Percentiles rank a stretch among this genome's conserved stretches.
These are phyloP conservation scores for Diaporthe vexans DNA, from an alignment of 2,329 filamentous ascomycete species.

Conservation along the genomic window DNA sequence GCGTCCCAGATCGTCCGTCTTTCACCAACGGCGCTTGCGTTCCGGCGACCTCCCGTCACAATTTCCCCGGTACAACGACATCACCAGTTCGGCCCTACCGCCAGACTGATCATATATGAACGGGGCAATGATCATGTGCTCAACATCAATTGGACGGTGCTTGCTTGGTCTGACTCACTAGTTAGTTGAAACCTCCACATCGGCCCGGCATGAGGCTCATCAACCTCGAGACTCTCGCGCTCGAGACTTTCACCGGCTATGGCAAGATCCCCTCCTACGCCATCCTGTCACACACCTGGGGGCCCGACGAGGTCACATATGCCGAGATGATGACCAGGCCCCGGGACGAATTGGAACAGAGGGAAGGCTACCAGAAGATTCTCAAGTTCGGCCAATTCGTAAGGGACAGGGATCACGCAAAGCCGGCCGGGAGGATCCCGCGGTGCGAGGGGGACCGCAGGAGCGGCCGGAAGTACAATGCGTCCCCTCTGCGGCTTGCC, in stretches of 20 bases:
- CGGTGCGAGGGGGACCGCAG: not conserved
- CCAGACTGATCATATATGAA: not conserved
- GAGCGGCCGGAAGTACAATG: not conserved
- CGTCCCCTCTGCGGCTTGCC: not conserved
- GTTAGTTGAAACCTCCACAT: not conserved
- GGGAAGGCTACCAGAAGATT: conserved; percentile 24
- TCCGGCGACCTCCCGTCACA: conserved; percentile 8
- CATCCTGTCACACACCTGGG: conserved; percentile 33
- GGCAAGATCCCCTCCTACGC: conserved; percentile 26
- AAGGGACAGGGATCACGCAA: not conserved
- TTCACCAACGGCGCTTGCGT: not conserved
- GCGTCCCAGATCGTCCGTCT: not conserved
- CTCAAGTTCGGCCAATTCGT: conserved; percentile 27
- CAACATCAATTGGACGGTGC: not conserved
- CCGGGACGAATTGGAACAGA: not conserved
- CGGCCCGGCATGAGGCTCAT: conserved; percentile 31
- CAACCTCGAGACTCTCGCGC: conserved; percentile 23
- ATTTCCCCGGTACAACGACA: not conserved
- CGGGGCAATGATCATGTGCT: too few relatives aligned
- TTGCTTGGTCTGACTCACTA: not conserved
- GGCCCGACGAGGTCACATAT: conserved; percentile 23
- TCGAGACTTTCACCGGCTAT: conserved; percentile 29
- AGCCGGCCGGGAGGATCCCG: not conserved
- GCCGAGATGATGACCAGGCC: not conserved
- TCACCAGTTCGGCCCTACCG: not conserved